Percentiles rank a stretch among this genome's conserved stretches.
Evolutionary conservation across 2,329 filamentous ascomycete species (phyloP).

Genomic region (Colletotrichum sp.): DNA sequence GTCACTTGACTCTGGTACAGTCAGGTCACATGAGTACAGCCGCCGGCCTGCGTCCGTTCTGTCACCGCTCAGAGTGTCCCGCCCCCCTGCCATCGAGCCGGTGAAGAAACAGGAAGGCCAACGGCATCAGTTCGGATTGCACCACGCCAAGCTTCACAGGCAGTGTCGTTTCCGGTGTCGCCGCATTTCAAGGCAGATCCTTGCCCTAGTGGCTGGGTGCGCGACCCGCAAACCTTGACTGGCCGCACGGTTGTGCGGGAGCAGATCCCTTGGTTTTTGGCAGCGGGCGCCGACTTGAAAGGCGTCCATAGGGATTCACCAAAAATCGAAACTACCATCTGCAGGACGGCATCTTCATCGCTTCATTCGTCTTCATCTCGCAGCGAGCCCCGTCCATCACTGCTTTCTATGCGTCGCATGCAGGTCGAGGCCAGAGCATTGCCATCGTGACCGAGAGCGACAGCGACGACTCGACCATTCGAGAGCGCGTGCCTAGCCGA

Average conservation of each 20-base stretch:
- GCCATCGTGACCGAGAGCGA: background rate
- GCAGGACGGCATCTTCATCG: background rate
- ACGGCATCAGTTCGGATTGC: background rate
- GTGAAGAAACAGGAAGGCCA: background rate
- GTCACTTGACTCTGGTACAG: slow-evolving; percentile 8
- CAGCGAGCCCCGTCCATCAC: background rate
- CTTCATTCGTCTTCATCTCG: background rate
- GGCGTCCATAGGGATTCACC: background rate
- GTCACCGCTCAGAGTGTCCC: background rate
- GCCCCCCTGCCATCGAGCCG: background rate
- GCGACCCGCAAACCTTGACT: slow-evolving; percentile 2
- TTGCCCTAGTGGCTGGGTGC: background rate
- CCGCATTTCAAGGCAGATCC: slow-evolving; percentile 6
- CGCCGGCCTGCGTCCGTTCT: background rate
- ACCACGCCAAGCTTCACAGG: background rate
- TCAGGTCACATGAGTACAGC: background rate
- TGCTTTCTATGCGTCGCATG: background rate
- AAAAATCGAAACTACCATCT: background rate
- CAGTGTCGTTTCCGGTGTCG: slow-evolving; percentile 2
- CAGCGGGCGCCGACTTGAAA: background rate
- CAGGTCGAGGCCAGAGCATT: background rate
- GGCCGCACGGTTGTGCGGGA: slow-evolving; percentile 5
- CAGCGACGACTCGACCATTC: background rate
- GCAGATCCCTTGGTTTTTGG: background rate
- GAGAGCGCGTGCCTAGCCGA: background rate